Conservation (phyloP, 345 rosid genomes). For the Mercurialis annua region DNA sequence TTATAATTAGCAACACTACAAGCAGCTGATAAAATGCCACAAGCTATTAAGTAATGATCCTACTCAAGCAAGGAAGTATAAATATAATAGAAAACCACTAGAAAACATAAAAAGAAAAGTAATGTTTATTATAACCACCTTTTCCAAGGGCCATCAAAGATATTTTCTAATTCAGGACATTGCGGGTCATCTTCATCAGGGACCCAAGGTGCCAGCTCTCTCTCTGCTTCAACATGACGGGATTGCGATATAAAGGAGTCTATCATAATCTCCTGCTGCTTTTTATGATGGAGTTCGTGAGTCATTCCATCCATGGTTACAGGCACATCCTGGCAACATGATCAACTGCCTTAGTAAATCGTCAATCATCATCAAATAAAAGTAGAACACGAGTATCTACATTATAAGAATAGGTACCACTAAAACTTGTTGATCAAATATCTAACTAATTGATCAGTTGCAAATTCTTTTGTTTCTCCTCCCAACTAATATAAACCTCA, state of each 20-base stretch:
- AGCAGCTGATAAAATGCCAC: not conserved
- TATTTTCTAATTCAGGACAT: constrained; percentile 63
- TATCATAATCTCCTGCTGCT: constrained; percentile 59
- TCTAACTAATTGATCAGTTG: not conserved
- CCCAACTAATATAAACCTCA: not conserved
- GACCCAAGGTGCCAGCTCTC: constrained; percentile 81
- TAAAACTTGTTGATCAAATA: not conserved
- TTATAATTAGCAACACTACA: not conserved
- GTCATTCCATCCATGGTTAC: constrained; percentile 56
- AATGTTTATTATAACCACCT: constrained; percentile 45
- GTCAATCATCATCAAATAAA: not conserved
- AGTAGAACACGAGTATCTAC: not conserved
- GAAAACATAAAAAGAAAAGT: constrained; percentile 13
- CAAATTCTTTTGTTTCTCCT: not conserved
- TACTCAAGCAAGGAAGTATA: constrained; percentile 10
- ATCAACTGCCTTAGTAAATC: constrained; percentile 6
- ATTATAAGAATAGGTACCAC: not conserved
- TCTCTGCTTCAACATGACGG: constrained; percentile 49
- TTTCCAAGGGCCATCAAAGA: constrained; percentile 57
- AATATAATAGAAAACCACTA: constrained; percentile 15
- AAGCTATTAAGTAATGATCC: constrained; percentile 2
- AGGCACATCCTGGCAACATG: constrained; percentile 63
- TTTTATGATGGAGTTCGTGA: constrained; percentile 50
- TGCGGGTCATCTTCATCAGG: constrained; percentile 71
- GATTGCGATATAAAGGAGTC: constrained; percentile 80